A percentile compares a stretch with the other conserved stretches of the same genome.
Conservation (phyloP, 1,139 yeast species). For the Yarrowia galli region DNA sequence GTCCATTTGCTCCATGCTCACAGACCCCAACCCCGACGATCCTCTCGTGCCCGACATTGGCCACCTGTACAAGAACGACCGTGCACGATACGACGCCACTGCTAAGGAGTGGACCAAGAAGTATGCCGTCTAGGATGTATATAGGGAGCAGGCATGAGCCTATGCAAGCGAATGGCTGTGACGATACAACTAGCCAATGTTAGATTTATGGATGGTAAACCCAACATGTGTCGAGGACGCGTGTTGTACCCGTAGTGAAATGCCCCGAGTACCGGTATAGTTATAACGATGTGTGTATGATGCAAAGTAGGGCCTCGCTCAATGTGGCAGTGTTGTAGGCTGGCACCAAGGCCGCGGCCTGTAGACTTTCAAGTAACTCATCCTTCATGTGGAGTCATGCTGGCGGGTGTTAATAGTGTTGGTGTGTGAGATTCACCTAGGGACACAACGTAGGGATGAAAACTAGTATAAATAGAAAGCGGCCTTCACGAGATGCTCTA, state of each 20-base stretch:
- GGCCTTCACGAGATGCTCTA: too few relatives aligned
- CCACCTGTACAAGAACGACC: conserved; percentile 92
- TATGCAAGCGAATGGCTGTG: conserved; percentile 29
- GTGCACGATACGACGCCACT: conserved; percentile 93
- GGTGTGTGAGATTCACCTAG: too few relatives aligned
- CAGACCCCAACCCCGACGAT: conserved; percentile 99
- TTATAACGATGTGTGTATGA: too few relatives aligned
- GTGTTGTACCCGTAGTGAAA: not conserved
- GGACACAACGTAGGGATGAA: too few relatives aligned
- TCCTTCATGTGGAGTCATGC: too few relatives aligned
- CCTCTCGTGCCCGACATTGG: conserved; percentile 99
- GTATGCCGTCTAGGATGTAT: conserved; percentile 75
- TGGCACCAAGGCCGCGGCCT: too few relatives aligned
- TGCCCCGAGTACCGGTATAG: too few relatives aligned
- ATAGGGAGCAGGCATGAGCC: conserved; percentile 38
- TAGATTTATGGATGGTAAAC: conserved; percentile 18
- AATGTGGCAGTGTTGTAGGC: too few relatives aligned
- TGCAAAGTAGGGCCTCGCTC: too few relatives aligned
- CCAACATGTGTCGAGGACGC: not conserved
- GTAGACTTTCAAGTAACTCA: too few relatives aligned
- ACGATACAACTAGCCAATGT: conserved; percentile 36
- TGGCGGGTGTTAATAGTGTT: too few relatives aligned
- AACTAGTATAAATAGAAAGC: too few relatives aligned
- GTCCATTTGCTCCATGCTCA: conserved; percentile 87
- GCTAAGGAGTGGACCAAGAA: conserved; percentile 99